A percentile compares a stretch with the other conserved stretches of the same genome.
Conservation (phyloP, 2,329 filamentous ascomycete species). For the Diaporthe ampelina region DNA sequence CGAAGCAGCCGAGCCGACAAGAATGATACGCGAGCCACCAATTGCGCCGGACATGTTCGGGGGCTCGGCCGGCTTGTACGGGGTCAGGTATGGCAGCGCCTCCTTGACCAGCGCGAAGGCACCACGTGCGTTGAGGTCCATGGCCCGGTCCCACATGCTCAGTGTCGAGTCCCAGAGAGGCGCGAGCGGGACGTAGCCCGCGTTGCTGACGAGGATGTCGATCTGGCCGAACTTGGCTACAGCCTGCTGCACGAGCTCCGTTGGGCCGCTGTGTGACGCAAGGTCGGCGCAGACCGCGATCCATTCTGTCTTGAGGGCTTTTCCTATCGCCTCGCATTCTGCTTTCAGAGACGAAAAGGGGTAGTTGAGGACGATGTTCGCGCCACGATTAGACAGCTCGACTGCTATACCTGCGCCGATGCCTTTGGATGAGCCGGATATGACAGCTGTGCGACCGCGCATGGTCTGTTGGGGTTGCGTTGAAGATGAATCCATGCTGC, state of each 20-base stretch:
- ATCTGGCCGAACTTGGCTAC: conserved; percentile 29
- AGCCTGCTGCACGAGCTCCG: conserved; percentile 17
- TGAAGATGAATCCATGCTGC: background rate
- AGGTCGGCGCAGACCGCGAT: conserved; percentile 29
- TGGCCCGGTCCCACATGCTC: conserved; percentile 15
- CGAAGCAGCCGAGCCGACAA: conserved; percentile 19
- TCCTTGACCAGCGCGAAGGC: conserved; percentile 20
- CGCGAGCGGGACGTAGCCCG: conserved; percentile 15
- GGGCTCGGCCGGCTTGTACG: conserved; percentile 8
- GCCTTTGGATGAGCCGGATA: conserved; percentile 17
- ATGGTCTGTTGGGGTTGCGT: background rate
- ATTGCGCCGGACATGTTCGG: conserved; percentile 16
- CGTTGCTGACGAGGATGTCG: conserved; percentile 36
- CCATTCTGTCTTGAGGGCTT: conserved; percentile 24
- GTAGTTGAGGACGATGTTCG: conserved; percentile 34
- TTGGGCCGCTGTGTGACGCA: background rate
- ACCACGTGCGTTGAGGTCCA: conserved; percentile 23
- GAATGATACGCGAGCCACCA: conserved; percentile 21
- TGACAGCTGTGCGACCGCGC: background rate
- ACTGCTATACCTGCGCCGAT: conserved; percentile 24
- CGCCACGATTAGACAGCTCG: conserved; percentile 26
- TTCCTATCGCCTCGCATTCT: background rate
- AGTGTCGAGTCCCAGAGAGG: conserved; percentile 10
- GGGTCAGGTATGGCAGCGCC: background rate
- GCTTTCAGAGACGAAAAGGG: background rate